Percentiles rank a stretch among this genome's conserved stretches.
Evolutionary conservation across 805 yeast species (phyloP).

Genomic region (Hanseniaspora taiwanica): DNA sequence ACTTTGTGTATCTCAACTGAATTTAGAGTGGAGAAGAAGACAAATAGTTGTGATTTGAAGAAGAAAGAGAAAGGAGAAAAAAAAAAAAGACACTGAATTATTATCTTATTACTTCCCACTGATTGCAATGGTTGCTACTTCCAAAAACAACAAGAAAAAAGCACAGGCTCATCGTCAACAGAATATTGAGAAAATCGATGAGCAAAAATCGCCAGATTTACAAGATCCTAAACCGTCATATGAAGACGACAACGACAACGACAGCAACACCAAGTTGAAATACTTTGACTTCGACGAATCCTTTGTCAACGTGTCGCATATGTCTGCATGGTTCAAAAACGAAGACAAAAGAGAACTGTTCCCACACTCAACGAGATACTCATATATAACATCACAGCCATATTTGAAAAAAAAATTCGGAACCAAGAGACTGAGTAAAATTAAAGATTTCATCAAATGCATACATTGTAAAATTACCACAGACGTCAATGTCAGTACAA

Average conservation of each 20-base stretch:
- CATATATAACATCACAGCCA: neutral
- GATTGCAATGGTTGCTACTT: too few species aligned
- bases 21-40: too few species aligned
- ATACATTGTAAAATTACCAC: conserved; percentile 19
- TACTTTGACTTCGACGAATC: neutral
- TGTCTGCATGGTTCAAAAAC: neutral
- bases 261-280: neutral
- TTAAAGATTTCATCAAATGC: conserved; percentile 19
- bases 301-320: neutral
- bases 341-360: neutral
- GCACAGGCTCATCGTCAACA: neutral
- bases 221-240: neutral
- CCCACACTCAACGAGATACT: neutral
- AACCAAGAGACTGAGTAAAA: conserved; percentile 17
- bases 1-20: too few species aligned
- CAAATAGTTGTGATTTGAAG: too few species aligned
- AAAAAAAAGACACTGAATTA: too few species aligned
- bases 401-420: conserved; percentile 23
- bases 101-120: too few species aligned
- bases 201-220: too few species aligned
- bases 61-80: too few species aligned
- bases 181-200: neutral
- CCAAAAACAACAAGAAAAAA: neutral
- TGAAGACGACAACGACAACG: neutral
- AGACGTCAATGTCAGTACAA: conserved; percentile 12